Percentiles rank a stretch among this genome's conserved stretches.
phyloP scores from a whole-genome alignment of 2,329 filamentous ascomycete species.

The Paecilomyces niveus region DNA sequence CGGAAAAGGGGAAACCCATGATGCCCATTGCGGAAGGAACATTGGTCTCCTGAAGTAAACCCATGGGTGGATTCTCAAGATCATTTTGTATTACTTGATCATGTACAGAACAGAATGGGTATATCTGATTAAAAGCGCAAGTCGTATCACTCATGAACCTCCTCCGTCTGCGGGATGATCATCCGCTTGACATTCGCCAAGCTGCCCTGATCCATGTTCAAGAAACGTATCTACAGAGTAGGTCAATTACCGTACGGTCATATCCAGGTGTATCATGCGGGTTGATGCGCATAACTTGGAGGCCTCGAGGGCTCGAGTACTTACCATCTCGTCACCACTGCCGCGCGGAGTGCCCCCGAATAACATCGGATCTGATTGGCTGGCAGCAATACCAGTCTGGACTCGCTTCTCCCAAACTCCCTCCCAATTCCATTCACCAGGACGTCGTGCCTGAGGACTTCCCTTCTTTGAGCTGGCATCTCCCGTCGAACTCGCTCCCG shows the following conservation, averaged over 20 bases:
- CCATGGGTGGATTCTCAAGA: background rate
- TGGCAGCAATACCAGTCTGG: conserved; percentile 67
- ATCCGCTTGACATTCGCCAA: conserved; percentile 28
- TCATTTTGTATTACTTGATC: background rate
- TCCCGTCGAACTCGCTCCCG: conserved; percentile 7
- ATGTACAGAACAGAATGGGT: conserved; percentile 9
- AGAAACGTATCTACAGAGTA: conserved; percentile 31
- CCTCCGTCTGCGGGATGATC: conserved; percentile 22
- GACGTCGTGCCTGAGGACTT: conserved; percentile 47
- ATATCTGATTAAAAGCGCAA: conserved; percentile 13
- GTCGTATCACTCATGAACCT: conserved; percentile 14
- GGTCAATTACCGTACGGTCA: conserved; percentile 7
- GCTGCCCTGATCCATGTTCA: conserved; percentile 26
- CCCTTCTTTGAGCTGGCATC: conserved; percentile 31
- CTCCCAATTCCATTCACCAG: conserved; percentile 95
- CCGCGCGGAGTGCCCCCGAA: conserved; percentile 57
- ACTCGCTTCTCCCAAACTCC: conserved; percentile 93
- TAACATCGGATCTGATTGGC: conserved; percentile 70
- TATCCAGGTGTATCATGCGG: background rate
- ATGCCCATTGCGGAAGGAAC: background rate
- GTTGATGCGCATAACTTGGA: conserved; percentile 1
- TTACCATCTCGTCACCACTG: conserved; percentile 64
- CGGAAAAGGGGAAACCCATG: background rate
- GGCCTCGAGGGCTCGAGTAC: conserved; percentile 18
- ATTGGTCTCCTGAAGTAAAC: background rate